phyloP scores from a whole-genome alignment of 305 asterid species.

The Fraxinus nigra region DNA sequence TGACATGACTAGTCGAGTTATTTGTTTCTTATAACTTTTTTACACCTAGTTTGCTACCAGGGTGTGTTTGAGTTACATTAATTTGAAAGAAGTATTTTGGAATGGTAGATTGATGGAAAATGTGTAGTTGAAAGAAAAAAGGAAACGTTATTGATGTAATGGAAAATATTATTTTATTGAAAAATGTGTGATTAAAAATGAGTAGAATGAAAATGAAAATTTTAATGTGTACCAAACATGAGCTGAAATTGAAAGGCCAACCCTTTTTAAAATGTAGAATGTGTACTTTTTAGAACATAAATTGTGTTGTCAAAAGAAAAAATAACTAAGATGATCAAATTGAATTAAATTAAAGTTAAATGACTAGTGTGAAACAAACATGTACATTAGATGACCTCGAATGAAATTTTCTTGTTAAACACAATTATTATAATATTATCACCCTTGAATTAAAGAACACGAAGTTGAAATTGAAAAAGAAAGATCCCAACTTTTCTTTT shows the following conservation, averaged over 20 bases:
- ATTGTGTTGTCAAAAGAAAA: not conserved
- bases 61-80: no score
- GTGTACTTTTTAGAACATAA: not conserved
- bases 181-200: no score
- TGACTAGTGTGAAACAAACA: not conserved
- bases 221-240: no score
- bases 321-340: not conserved
- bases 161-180: no score
- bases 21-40: not conserved
- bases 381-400: not conserved
- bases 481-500: constrained; percentile 10
- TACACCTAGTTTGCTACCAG: not conserved
- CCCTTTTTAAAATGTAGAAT: not conserved
- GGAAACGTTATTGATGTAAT: no score
- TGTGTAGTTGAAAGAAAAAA: no score
- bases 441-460: constrained; percentile 7
- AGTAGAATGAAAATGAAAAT: no score
- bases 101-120: no score
- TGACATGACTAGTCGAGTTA: not conserved
- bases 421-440: not conserved
- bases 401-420: not conserved
- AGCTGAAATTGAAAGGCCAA: not conserved
- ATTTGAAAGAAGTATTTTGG: no score
- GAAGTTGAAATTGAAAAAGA: constrained; percentile 12
- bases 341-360: not conserved